Evolutionary conservation across 257 asterid genomes (phyloP).

Genomic region (Solanum arcanum): DNA sequence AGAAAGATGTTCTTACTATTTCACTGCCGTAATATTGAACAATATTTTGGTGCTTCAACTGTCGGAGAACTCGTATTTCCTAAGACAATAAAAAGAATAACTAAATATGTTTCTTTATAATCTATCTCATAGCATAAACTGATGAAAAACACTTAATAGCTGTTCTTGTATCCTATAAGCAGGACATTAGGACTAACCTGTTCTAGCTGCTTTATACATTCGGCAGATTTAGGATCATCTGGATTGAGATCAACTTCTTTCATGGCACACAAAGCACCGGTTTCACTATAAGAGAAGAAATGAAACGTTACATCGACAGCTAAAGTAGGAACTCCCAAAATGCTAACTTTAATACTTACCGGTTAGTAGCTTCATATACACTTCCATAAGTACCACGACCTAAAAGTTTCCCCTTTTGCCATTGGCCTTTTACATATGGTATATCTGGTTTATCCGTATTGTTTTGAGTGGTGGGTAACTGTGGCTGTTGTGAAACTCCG

Average conservation of each 20-base stretch:
- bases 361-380: constrained; percentile 70
- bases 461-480: constrained; percentile 12
- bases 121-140: background rate
- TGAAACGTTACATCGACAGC: background rate
- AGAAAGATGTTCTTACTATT: constrained; percentile 35
- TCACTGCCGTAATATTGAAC: constrained; percentile 80
- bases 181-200: constrained; percentile 43
- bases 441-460: constrained; percentile 27
- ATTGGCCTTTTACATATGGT: constrained; percentile 44
- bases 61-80: constrained; percentile 74
- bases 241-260: constrained; percentile 73
- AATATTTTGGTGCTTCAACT: constrained; percentile 71
- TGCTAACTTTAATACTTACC: constrained; percentile 20
- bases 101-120: background rate
- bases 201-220: constrained; percentile 66
- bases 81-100: constrained; percentile 10
- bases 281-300: constrained; percentile 38
- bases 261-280: constrained; percentile 84
- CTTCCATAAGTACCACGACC: constrained; percentile 88
- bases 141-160: background rate
- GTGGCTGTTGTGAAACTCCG: constrained; percentile 25
- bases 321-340: background rate
- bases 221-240: constrained; percentile 55
- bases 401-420: constrained; percentile 66
- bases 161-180: background rate